Base-by-base conservation (phyloP, 2,329 filamentous ascomycete species). In the Sclerotinia glacialis region DNA sequence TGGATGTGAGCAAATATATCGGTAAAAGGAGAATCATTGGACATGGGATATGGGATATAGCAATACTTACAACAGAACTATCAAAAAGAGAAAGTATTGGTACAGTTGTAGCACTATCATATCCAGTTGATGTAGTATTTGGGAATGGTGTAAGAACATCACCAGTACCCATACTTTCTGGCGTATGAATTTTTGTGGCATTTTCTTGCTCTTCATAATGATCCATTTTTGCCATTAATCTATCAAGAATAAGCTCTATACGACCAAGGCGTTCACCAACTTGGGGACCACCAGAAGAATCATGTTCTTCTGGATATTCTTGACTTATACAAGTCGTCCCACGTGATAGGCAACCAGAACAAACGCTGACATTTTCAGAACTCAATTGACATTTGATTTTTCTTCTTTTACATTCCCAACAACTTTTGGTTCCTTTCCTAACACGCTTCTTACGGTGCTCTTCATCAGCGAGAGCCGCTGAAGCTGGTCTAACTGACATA, bases 401-500 rank as follows among this genome's bases (percentile, higher is more conserved):
- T 31, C 83, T 79, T 61, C 82, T 79, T 68, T 76, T 76, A 78
- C 84, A 86, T 70, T 85, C 83, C 83, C 83, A 86, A 73, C 84
- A 86, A 66, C 83, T 85, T 37, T 76, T 78, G 0, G 84, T 86
- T n/a, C 84, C 84, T 64, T 85, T 86, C 14, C 75, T 66, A 8
- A 76, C 68, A 58, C 74, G 70, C 56, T 76, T 75, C 55, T 71
- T 70, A 26, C 71, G 73, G 26, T 70, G 71, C 28, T 74, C 74
- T 14, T 67, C 72, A 50, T 71, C 71, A 21, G 28, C 52, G 5
- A 47, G 23, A 21, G 42, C 53, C 26, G 21, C 21, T 40, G 63
- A 65, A 50, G 63, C n/a, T 28, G 63, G 63, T n/a, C 64, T 34
- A 44, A n/a, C 47, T 21, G 64, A 34, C 64, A 60, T 65, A 7